Evolutionary conservation across 1,284 basidiomycete genomes (phyloP).

Genomic region (Pyrrhoderma noxium): DNA sequence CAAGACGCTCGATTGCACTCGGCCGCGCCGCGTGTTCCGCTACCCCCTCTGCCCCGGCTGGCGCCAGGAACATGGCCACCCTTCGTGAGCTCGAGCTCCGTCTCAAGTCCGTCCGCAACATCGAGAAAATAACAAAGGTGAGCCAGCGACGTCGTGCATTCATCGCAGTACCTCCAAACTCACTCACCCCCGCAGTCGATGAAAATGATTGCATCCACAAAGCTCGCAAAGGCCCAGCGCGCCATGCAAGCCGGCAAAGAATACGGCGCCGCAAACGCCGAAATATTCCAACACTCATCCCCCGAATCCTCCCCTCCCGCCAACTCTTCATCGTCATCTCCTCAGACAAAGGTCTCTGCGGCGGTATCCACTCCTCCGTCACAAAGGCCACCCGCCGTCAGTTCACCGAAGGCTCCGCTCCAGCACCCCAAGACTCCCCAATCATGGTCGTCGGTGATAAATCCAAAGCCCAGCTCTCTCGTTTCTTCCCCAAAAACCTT

Average conservation of each 20-base stretch:
- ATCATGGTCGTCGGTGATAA: slow-evolving; percentile 95
- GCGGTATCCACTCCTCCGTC: slow-evolving; percentile 98
- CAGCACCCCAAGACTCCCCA: slow-evolving; percentile 52
- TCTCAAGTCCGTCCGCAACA: slow-evolving; percentile 95
- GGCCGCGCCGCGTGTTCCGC: slow-evolving; percentile 44
- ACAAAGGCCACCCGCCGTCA: slow-evolving; percentile 81
- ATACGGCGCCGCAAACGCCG: slow-evolving; percentile 91
- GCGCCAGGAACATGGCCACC: slow-evolving; percentile 89
- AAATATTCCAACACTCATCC: slow-evolving; percentile 73
- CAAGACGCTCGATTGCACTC: slow-evolving; percentile 64
- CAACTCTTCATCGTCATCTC: slow-evolving; percentile 91
- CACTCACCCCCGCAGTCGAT: slow-evolving; percentile 63
- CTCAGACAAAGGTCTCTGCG: slow-evolving; percentile 99
- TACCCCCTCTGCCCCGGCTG: slow-evolving; percentile 55
- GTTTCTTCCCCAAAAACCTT: slow-evolving; percentile 63
- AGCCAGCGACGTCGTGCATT: too few species aligned
- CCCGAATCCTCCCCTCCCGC: slow-evolving; percentile 56
- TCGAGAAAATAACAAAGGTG: slow-evolving; percentile 99
- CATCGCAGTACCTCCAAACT: too few species aligned
- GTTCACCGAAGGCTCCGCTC: slow-evolving; percentile 41
- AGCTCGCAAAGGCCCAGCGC: slow-evolving; percentile 91
- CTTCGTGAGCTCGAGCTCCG: slow-evolving; percentile 96
- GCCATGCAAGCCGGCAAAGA: slow-evolving; percentile 92
- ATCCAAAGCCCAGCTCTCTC: slow-evolving; percentile 87
- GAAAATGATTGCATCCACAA: slow-evolving; percentile 99